Evolutionary conservation across 2,329 filamentous ascomycete species (phyloP).

Genomic region (Pestalotiopsis sp.): DNA sequence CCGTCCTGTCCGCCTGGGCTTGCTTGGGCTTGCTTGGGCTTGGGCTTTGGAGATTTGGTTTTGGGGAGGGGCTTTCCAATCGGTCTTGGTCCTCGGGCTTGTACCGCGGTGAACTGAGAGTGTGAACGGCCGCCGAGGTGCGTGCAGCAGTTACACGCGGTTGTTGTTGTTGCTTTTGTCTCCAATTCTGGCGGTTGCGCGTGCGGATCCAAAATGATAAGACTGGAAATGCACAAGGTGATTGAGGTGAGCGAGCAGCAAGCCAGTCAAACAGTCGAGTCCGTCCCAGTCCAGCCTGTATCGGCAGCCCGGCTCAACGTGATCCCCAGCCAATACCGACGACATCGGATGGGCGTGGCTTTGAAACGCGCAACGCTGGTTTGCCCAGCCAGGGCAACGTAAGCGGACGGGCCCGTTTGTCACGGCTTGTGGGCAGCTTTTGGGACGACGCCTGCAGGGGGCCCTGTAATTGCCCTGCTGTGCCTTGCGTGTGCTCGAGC

Average conservation of each 20-base stretch:
- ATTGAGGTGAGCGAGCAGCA: background rate
- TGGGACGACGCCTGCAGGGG: background rate
- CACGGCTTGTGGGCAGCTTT: constrained; percentile 6
- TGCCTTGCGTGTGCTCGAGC: background rate
- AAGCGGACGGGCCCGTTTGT: constrained; percentile 6
- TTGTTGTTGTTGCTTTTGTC: background rate
- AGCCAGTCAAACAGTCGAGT: background rate
- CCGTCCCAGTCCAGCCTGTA: background rate
- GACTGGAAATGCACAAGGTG: background rate
- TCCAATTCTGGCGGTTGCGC: background rate
- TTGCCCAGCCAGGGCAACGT: constrained; percentile 11
- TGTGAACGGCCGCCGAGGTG: background rate
- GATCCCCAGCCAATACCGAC: constrained; percentile 7
- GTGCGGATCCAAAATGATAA: constrained; percentile 1
- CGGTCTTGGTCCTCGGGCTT: too few species aligned
- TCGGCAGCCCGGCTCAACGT: constrained; percentile 10
- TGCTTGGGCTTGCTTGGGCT: too few species aligned
- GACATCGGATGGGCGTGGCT: constrained; percentile 13
- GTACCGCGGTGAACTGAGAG: background rate
- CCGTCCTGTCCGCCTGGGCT: background rate
- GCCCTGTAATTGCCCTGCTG: background rate
- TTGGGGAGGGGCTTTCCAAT: too few species aligned
- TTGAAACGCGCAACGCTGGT: constrained; percentile 9
- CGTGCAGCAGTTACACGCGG: background rate
- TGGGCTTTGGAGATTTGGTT: too few species aligned